Evolutionary conservation across 2,329 filamentous ascomycete genomes (phyloP), one percentile per base, ranked within the genome.

Genomic region (Trichophyton equinum): DNA sequence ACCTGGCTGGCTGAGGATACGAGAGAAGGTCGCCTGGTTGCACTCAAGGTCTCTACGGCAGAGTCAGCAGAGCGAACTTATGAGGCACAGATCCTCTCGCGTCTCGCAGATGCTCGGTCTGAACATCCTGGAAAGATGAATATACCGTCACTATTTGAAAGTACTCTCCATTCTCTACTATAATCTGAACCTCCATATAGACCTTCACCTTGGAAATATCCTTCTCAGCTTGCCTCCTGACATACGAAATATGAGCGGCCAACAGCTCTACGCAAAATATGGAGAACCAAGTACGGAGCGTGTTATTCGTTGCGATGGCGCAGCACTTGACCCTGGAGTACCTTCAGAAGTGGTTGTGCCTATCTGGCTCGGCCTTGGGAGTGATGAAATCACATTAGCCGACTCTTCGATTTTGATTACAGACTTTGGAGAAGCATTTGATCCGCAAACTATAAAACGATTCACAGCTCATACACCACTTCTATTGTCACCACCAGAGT

Each of bases 171-270:
- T n/a, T n/a, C n/a, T n/a, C n/a, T n/a, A n/a, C n/a, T n/a, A n/a
- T n/a, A n/a, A n/a, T n/a, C n/a, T n/a, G n/a, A n/a, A n/a, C n/a
- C n/a, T n/a, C n/a, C n/a, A n/a, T 25, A 47, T 58, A 61, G 68
- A 69, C 60, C 60, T 71, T 60, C 65, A 68, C 60, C 59, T 66
- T 13, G 63, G 61, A 36, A 72, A 70, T 38, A 64, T 70, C 38
- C 64, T 70, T 30, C 62, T 71, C 9, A 62, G 62, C 46, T 38
- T 64, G 1, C 63, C 56, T 9, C 38, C 42, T 38, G 57, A 64
- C 22, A 67, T 69, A 33, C 56, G 69, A 49, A 7, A 64, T 3
- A 58, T 68, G 38, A 64, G 69, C 44, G 55, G 57, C 42, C 44
- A 67, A 15, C 22, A 67, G 59, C 60, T 70, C 55, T 65, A 67